These are phyloP conservation scores for Beauveria sp. DNA, from an alignment of 2,329 filamentous ascomycete genomes.

Conservation along the genomic window DNA sequence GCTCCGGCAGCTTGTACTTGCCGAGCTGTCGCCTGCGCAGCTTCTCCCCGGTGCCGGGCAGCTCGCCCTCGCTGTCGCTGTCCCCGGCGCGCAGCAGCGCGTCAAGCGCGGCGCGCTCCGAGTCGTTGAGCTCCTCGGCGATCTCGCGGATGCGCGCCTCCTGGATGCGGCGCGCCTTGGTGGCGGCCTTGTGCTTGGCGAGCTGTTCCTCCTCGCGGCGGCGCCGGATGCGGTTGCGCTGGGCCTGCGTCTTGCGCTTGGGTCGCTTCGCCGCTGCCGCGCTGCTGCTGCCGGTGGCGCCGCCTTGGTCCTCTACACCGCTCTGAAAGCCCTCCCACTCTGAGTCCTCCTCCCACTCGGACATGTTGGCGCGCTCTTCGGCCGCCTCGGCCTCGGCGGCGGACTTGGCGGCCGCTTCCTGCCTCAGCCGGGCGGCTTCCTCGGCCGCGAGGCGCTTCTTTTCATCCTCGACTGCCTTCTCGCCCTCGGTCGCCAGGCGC, in stretches of 20 bases:
- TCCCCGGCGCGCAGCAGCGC: slow-evolving; percentile 29
- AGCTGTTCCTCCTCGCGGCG: slow-evolving; percentile 80
- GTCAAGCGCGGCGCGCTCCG: slow-evolving; percentile 39
- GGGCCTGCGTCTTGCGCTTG: slow-evolving; percentile 74
- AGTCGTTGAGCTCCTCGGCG: slow-evolving; percentile 49
- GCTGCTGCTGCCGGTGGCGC: slow-evolving; percentile 34
- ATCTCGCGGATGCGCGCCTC: slow-evolving; percentile 59
- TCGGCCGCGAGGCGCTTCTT: slow-evolving; percentile 61
- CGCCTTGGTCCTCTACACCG: slow-evolving; percentile 56
- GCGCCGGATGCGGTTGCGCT: slow-evolving; percentile 81
- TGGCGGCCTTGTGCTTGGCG: slow-evolving; percentile 66
- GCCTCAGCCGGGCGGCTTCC: slow-evolving; percentile 57
- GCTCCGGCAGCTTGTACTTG: slow-evolving; percentile 66
- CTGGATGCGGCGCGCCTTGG: slow-evolving; percentile 67
- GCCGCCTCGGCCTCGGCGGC: slow-evolving; percentile 69
- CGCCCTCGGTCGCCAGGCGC: slow-evolving; percentile 65
- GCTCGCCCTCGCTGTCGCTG: slow-evolving; percentile 49
- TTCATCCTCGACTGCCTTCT: slow-evolving; percentile 73
- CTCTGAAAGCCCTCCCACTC: slow-evolving; percentile 89
- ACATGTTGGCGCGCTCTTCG: slow-evolving; percentile 56
- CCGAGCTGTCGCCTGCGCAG: slow-evolving; percentile 68
- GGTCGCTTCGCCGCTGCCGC: slow-evolving; percentile 52
- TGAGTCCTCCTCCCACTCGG: slow-evolving; percentile 77
- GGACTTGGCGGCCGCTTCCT: slow-evolving; percentile 61
- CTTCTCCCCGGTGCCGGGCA: slow-evolving; percentile 33